Conservation (phyloP, 23 red algal genomes). For the Gracilaria gracilis region DNA sequence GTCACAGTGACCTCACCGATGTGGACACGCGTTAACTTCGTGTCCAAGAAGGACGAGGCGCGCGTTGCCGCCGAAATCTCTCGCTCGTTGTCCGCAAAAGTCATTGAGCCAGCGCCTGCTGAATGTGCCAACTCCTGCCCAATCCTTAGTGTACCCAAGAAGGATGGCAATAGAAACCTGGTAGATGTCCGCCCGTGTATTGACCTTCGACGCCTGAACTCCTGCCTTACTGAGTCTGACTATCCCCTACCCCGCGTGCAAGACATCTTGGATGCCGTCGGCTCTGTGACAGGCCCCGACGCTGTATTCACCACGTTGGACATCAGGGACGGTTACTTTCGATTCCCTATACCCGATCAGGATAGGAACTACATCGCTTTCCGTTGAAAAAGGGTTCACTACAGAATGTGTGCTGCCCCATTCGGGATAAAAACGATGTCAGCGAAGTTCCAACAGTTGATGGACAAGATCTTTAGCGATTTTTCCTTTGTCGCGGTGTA, state of each 20-base stretch:
- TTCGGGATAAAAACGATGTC: conserved; percentile 28
- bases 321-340: conserved; percentile 15
- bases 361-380: too few species aligned
- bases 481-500: too few species aligned
- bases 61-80: not conserved
- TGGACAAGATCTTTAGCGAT: not conserved
- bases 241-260: conserved; percentile 24
- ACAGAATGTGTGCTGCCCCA: not conserved
- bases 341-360: too few species aligned
- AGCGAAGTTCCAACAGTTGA: conserved; percentile 4
- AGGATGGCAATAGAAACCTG: too few species aligned
- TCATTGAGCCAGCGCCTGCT: not conserved
- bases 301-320: conserved; percentile 24
- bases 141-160: conserved; percentile 16
- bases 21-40: conserved; percentile 9
- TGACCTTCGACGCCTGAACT: too few species aligned
- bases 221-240: not conserved
- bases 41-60: not conserved
- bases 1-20: not conserved
- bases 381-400: too few species aligned
- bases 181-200: too few species aligned
- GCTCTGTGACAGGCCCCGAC: not conserved
- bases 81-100: not conserved
- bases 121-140: not conserved
- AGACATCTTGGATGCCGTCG: not conserved